Percentiles rank a stretch among this genome's conserved stretches.
Conservation (phyloP, 352 stramenopile genomes). For the Phytophthora ohioensis region DNA sequence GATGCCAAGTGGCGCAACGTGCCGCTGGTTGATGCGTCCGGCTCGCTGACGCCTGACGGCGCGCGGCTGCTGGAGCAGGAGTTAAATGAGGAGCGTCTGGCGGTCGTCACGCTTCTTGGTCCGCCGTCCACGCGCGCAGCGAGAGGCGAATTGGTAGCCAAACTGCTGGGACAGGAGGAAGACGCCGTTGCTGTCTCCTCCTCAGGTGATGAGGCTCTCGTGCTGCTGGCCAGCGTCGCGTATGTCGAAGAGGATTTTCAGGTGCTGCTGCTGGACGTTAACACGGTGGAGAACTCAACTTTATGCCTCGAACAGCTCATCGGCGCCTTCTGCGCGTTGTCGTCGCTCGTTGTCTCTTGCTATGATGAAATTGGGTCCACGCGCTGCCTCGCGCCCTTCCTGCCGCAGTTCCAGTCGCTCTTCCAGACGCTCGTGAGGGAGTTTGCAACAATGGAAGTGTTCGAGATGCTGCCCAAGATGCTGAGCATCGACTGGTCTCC, state of each 20-base stretch:
- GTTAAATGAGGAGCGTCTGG: slow-evolving; percentile 61
- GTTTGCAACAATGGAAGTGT: slow-evolving; percentile 56
- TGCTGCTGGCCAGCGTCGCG: slow-evolving; percentile 51
- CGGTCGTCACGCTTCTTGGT: slow-evolving; percentile 57
- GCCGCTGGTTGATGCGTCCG: slow-evolving; percentile 48
- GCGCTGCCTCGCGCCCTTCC: slow-evolving; percentile 26
- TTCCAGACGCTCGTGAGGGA: slow-evolving; percentile 59
- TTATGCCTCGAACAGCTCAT: slow-evolving; percentile 35
- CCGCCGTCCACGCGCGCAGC: slow-evolving; percentile 38
- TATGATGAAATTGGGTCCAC: slow-evolving; percentile 42
- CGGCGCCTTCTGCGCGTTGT: slow-evolving; percentile 62
- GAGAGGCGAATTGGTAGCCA: slow-evolving; percentile 43
- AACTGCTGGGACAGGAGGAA: slow-evolving; percentile 25
- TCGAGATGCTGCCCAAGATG: slow-evolving; percentile 66
- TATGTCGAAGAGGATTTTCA: slow-evolving; percentile 62
- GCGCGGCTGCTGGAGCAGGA: slow-evolving; percentile 50
- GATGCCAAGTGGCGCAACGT: slow-evolving; percentile 54
- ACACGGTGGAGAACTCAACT: background rate
- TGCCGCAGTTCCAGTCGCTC: slow-evolving; percentile 54
- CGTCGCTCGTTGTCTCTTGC: slow-evolving; percentile 69
- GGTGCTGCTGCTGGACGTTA: slow-evolving; percentile 62
- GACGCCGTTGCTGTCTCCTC: background rate
- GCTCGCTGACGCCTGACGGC: slow-evolving; percentile 45
- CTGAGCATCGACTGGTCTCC: slow-evolving; percentile 62
- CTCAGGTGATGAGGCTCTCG: slow-evolving; percentile 33